Conservation (phyloP, 257 asterid genomes). For the Petunia axillaris region DNA sequence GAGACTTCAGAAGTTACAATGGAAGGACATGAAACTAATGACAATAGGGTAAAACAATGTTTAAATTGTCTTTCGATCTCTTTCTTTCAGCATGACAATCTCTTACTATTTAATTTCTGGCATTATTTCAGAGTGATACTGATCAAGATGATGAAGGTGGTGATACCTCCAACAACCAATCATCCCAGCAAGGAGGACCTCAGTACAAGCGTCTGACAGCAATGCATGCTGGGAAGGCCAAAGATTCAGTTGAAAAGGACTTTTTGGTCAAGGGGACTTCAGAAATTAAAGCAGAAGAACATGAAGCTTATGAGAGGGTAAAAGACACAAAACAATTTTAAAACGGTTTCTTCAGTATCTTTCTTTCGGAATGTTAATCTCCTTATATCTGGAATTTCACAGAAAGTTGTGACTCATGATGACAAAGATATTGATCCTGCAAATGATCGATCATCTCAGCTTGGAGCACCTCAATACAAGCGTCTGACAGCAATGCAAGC, state of each 20-base stretch:
- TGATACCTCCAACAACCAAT: conserved; percentile 6
- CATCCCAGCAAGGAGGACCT: conserved; percentile 16
- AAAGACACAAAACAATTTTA: not conserved
- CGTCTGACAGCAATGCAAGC: conserved; percentile 20
- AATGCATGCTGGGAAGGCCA: conserved; percentile 18
- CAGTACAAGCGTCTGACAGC: conserved; percentile 24
- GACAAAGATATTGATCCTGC: conserved; percentile 6
- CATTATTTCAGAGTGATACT: not conserved
- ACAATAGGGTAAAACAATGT: conserved; percentile 29
- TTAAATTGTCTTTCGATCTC: not conserved
- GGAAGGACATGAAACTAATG: conserved; percentile 34
- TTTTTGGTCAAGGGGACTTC: conserved; percentile 24
- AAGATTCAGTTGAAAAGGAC: conserved; percentile 62
- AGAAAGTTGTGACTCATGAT: conserved; percentile 16
- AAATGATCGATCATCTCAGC: not conserved
- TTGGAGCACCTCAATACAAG: conserved; percentile 22
- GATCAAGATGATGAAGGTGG: conserved; percentile 16
- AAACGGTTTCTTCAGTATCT: not conserved
- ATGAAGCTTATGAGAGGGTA: conserved; percentile 37
- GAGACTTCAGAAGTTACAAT: conserved; percentile 27
- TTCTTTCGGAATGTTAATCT: not conserved
- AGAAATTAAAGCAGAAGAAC: conserved; percentile 28
- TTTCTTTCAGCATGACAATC: conserved; percentile 10
- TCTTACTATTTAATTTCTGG: not conserved
- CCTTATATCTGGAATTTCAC: not conserved